These are phyloP conservation scores for Pochonia chlamydosporia DNA, from an alignment of 2,329 filamentous ascomycete genomes.

Conservation along the genomic window DNA sequence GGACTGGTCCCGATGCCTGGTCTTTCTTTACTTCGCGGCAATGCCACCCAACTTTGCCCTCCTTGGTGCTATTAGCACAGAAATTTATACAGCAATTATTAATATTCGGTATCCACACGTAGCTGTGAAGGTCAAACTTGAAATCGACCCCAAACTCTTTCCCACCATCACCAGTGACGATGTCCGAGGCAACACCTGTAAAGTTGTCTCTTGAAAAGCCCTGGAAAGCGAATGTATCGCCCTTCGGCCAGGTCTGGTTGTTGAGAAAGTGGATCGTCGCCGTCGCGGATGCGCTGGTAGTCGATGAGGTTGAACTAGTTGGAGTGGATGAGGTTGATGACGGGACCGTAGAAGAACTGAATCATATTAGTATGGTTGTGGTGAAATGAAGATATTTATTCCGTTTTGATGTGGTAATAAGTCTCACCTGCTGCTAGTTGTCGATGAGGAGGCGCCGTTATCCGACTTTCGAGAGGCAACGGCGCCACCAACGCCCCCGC, in stretches of 20 bases:
- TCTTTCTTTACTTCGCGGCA: neutral
- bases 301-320: too few species aligned
- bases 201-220: conserved; percentile 1
- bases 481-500: too few species aligned
- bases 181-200: neutral
- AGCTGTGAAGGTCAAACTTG: conserved; percentile 4
- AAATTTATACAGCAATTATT: conserved; percentile 5
- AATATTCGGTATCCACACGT: conserved; percentile 2
- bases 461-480: too few species aligned
- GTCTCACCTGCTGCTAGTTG: too few species aligned
- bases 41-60: neutral
- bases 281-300: too few species aligned
- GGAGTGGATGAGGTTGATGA: too few species aligned
- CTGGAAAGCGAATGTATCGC: neutral
- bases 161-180: conserved; percentile 1
- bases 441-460: too few species aligned
- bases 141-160: neutral
- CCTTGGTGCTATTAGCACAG: neutral
- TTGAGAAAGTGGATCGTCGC: neutral
- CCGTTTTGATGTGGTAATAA: too few species aligned
- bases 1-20: neutral
- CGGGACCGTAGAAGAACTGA: too few species aligned
- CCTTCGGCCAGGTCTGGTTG: conserved; percentile 1
- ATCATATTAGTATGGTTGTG: too few species aligned
- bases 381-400: too few species aligned